phyloP scores from a whole-genome alignment of 306 rosid species.

The Mimosa pudica region DNA sequence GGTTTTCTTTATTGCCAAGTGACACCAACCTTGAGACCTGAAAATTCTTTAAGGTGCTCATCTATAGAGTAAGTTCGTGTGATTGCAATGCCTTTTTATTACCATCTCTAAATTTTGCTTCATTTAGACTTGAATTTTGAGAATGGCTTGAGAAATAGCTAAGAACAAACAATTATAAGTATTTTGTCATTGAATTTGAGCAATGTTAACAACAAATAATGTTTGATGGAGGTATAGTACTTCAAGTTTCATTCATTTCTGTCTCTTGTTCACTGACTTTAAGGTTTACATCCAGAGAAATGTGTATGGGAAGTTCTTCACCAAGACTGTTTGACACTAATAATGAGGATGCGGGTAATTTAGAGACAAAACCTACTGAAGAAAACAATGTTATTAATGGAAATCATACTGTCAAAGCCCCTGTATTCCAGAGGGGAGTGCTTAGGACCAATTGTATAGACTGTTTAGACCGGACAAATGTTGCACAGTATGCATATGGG shows the following conservation, averaged over 20 bases:
- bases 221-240: conserved; percentile 24
- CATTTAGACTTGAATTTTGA: not conserved
- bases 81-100: conserved; percentile 17
- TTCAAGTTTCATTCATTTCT: conserved; percentile 8
- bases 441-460: conserved; percentile 96
- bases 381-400: conserved; percentile 47
- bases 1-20: conserved; percentile 83
- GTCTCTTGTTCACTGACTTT: conserved; percentile 32
- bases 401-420: conserved; percentile 44
- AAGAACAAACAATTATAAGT: conserved; percentile 8
- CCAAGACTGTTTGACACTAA: conserved; percentile 16
- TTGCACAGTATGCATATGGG: conserved; percentile 95
- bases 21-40: conserved; percentile 53
- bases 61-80: conserved; percentile 62
- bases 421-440: conserved; percentile 79
- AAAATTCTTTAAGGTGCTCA: conserved; percentile 48
- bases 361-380: conserved; percentile 45
- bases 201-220: conserved; percentile 19
- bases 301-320: conserved; percentile 37
- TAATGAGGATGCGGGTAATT: conserved; percentile 49
- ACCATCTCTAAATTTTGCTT: not conserved
- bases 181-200: not conserved
- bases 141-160: conserved; percentile 19
- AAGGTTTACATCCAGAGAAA: conserved; percentile 42
- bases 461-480: conserved; percentile 98